Conservation (phyloP, 2,329 filamentous ascomycete genomes). For the Alternaria burnsii region DNA sequence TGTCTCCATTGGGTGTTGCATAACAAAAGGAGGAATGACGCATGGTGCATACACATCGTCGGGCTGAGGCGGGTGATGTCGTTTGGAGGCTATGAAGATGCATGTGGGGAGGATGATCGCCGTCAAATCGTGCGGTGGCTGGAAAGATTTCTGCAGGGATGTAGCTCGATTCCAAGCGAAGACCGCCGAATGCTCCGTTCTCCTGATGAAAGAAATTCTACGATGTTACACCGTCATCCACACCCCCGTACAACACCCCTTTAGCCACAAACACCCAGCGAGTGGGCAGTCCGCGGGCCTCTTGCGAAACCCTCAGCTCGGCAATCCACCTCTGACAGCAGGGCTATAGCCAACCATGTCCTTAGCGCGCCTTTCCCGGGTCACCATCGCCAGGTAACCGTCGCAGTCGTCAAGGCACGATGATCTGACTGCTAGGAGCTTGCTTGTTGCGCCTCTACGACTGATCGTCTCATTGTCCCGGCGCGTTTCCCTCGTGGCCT, state of each 20-base stretch:
- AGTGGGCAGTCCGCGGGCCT: slow-evolving; percentile 15
- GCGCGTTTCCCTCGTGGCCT: slow-evolving; percentile 19
- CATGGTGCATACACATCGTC: slow-evolving; percentile 16
- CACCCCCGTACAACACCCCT: slow-evolving; percentile 31
- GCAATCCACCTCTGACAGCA: slow-evolving; percentile 31
- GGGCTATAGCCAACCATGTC: slow-evolving; percentile 40
- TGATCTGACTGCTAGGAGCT: slow-evolving; percentile 37
- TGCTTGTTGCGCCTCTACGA: slow-evolving; percentile 19
- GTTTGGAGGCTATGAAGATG: slow-evolving; percentile 26
- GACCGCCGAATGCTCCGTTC: slow-evolving; percentile 30
- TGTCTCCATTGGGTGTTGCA: slow-evolving; percentile 5
- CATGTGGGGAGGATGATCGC: slow-evolving; percentile 39
- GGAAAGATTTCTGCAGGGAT: slow-evolving; percentile 38
- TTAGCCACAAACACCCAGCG: slow-evolving; percentile 35
- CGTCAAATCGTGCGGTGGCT: slow-evolving; percentile 42
- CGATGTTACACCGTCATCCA: slow-evolving; percentile 43
- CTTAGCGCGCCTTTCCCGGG: slow-evolving; percentile 32
- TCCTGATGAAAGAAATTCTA: slow-evolving; percentile 42
- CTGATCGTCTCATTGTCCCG: slow-evolving; percentile 17
- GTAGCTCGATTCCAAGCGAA: slow-evolving; percentile 10
- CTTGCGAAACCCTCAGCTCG: slow-evolving; percentile 24
- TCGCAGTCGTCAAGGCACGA: slow-evolving; percentile 20
- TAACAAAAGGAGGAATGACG: slow-evolving; percentile 2
- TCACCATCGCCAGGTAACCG: slow-evolving; percentile 29
- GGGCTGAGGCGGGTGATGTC: slow-evolving; percentile 24